Evolutionary conservation across 2,329 filamentous ascomycete species (phyloP).

Genomic region (Aspergillus novofumigatus): DNA sequence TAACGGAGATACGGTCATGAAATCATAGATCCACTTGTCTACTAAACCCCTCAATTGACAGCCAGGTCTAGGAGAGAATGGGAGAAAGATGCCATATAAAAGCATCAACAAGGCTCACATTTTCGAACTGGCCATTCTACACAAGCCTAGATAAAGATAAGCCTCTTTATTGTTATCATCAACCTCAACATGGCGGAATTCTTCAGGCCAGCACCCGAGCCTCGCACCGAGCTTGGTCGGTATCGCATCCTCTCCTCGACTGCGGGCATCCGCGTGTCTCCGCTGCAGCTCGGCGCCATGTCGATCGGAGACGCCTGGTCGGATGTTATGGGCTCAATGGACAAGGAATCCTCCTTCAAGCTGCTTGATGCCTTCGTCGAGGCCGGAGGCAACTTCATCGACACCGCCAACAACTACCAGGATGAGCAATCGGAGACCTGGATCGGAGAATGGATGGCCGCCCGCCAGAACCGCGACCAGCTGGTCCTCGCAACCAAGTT

Average conservation of each 20-base stretch:
- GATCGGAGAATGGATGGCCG: slow-evolving; percentile 68
- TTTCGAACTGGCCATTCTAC: background rate
- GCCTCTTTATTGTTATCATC: background rate
- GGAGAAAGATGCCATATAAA: background rate
- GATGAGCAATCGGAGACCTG: slow-evolving; percentile 59
- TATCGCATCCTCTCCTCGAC: slow-evolving; percentile 64
- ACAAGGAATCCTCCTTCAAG: slow-evolving; percentile 57
- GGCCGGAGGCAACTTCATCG: slow-evolving; percentile 69
- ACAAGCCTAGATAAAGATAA: background rate
- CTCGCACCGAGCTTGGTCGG: slow-evolving; percentile 58
- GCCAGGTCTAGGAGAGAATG: background rate
- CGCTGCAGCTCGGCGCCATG: slow-evolving; percentile 47
- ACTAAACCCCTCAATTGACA: too few species aligned
- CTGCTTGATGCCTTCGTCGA: slow-evolving; percentile 65
- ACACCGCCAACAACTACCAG: slow-evolving; percentile 68
- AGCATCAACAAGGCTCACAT: background rate
- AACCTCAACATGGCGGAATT: slow-evolving; percentile 22
- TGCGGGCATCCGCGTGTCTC: slow-evolving; percentile 63
- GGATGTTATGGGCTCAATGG: slow-evolving; percentile 59
- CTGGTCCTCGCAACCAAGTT: slow-evolving; percentile 69
- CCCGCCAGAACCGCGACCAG: slow-evolving; percentile 60
- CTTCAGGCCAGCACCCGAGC: slow-evolving; percentile 43
- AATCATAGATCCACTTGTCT: background rate
- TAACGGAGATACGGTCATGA: background rate
- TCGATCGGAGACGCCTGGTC: slow-evolving; percentile 40